Conservation (phyloP, 441 rosid species). For the Syzygium syzygioides region DNA sequence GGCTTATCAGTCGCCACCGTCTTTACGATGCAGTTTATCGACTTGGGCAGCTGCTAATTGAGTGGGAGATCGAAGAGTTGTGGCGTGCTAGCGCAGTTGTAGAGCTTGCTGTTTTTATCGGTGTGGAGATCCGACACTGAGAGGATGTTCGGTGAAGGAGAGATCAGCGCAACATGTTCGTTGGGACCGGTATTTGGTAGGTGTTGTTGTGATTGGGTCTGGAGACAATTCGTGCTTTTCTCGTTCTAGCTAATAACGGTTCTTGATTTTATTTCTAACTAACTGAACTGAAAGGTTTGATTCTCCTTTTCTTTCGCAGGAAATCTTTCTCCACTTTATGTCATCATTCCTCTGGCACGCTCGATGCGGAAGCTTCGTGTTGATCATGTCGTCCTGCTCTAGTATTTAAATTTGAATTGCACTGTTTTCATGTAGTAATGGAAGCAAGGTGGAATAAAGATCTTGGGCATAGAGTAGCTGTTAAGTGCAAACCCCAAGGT, state of each 20-base stretch:
- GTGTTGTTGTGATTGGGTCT: not conserved
- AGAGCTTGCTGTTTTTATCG: not conserved
- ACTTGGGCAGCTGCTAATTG: not conserved
- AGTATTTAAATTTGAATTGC: not conserved
- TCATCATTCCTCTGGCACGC: not conserved
- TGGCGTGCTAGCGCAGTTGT: not conserved
- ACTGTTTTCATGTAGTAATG: not conserved
- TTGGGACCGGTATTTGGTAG: not conserved
- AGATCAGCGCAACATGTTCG: not conserved
- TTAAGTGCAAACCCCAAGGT: not conserved
- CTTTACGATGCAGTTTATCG: not conserved
- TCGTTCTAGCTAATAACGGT: not conserved
- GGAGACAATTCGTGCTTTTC: not conserved
- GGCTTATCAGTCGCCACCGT: not conserved
- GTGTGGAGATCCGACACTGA: not conserved
- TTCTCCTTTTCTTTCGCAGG: not conserved
- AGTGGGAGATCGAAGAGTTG: not conserved
- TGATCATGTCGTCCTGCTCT: not conserved
- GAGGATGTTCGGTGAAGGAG: not conserved
- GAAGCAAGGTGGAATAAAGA: not conserved
- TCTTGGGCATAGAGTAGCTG: not conserved
- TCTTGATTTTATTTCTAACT: not conserved
- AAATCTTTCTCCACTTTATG: not conserved
- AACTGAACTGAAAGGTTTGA: not conserved
- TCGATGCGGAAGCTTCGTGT: not conserved